Evolutionary conservation across 257 asterid species (phyloP).

Genomic region (Ocimum tenuiflorum): DNA sequence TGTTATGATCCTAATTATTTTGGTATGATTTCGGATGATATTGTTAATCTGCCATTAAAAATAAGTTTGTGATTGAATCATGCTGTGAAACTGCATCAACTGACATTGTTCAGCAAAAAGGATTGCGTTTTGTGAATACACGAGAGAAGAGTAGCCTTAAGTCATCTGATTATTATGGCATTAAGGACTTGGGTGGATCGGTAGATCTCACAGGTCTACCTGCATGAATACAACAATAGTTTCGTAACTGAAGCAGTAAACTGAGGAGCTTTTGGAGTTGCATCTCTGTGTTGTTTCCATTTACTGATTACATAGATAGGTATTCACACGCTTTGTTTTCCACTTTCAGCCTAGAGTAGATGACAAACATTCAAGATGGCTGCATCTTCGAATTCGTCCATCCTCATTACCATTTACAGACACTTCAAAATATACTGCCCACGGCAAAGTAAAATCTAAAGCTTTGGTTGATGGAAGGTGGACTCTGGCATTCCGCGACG

Average conservation of each 20-base stretch:
- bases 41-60: not conserved
- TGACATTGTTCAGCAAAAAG: too few species aligned
- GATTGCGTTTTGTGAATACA: too few species aligned
- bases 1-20: not conserved
- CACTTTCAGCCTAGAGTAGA: conserved; percentile 74
- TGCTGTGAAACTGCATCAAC: not conserved
- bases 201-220: not conserved
- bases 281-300: not conserved
- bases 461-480: conserved; percentile 87
- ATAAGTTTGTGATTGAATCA: not conserved
- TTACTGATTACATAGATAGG: too few species aligned
- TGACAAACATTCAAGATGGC: conserved; percentile 77
- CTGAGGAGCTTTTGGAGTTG: not conserved
- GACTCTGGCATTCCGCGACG: conserved; percentile 90
- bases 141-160: too few species aligned
- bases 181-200: too few species aligned
- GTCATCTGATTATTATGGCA: too few species aligned
- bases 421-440: conserved; percentile 31
- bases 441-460: conserved; percentile 56
- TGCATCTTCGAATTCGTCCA: conserved; percentile 93
- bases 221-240: not conserved
- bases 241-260: not conserved
- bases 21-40: not conserved
- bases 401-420: conserved; percentile 56
- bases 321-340: too few species aligned